These are phyloP conservation scores for Saccharum spontaneum DNA, from an alignment of 176 grass and related monocot genomes.

Conservation along the genomic window DNA sequence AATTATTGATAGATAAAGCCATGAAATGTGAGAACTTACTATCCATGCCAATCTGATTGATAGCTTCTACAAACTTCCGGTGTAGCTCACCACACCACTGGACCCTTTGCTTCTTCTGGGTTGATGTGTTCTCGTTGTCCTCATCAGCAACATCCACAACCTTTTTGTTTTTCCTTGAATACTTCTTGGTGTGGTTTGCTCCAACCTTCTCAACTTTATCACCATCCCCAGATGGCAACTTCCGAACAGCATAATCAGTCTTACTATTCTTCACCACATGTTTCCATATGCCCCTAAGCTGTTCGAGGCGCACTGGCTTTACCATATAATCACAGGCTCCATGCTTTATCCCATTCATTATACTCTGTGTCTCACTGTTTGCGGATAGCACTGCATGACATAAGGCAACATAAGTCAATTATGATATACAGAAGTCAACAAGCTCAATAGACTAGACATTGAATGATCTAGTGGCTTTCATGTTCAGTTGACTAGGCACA, in stretches of 20 bases:
- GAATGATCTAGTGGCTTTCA: too few species aligned
- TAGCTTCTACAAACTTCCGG: too few species aligned
- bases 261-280: slow-evolving; percentile 49
- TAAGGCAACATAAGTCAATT: background rate
- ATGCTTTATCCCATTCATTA: slow-evolving; percentile 48
- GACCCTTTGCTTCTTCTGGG: slow-evolving; percentile 49
- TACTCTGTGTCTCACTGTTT: slow-evolving; percentile 28
- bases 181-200: slow-evolving; percentile 12
- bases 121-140: background rate
- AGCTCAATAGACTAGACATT: background rate
- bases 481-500: background rate
- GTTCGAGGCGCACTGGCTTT: slow-evolving; percentile 50
- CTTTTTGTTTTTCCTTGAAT: slow-evolving; percentile 32
- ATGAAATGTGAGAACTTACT: too few species aligned
- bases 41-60: too few species aligned
- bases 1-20: too few species aligned
- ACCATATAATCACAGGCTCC: slow-evolving; percentile 60
- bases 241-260: too few species aligned
- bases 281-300: slow-evolving; percentile 61
- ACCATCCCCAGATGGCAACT: background rate
- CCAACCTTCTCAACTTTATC: background rate
- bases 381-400: slow-evolving; percentile 53
- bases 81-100: too few species aligned
- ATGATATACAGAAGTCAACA: background rate
- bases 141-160: slow-evolving; percentile 10